These are phyloP conservation scores for Rubia occidens DNA, from an alignment of 305 asterid genomes.

Conservation along the genomic window DNA sequence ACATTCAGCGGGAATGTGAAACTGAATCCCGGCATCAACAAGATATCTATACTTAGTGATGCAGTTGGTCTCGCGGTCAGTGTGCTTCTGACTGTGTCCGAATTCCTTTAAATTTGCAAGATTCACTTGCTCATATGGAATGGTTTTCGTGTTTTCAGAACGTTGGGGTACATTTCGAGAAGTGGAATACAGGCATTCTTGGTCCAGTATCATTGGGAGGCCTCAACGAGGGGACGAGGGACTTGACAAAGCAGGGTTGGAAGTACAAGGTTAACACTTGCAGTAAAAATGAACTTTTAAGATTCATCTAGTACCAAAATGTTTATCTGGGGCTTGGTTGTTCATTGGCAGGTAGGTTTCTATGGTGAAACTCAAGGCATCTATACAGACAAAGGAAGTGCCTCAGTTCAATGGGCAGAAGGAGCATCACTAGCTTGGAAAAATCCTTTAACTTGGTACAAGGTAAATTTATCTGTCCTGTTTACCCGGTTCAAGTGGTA, in stretches of 20 bases:
- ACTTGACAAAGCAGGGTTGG: conserved; percentile 75
- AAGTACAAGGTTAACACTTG: conserved; percentile 53
- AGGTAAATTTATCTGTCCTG: conserved; percentile 32
- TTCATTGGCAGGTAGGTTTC: conserved; percentile 48
- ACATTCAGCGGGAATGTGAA: background rate
- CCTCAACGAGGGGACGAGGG: conserved; percentile 58
- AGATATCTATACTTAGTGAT: background rate
- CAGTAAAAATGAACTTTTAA: background rate
- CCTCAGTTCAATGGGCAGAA: conserved; percentile 63
- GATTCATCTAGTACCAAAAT: background rate
- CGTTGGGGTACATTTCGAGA: conserved; percentile 68
- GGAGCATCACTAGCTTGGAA: conserved; percentile 53
- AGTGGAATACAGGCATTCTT: conserved; percentile 71
- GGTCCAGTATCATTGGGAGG: conserved; percentile 77
- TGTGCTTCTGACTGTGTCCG: background rate
- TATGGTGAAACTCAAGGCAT: conserved; percentile 60
- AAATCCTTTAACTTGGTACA: conserved; percentile 84
- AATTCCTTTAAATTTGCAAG: background rate
- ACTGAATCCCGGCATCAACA: background rate
- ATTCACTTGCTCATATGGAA: background rate
- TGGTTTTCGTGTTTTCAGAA: conserved; percentile 34
- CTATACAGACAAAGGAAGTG: conserved; percentile 45
- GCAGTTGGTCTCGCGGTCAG: background rate
- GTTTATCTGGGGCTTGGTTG: background rate
- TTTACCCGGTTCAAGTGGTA: conserved; percentile 30